Evolutionary conservation across 805 yeast genomes (phyloP).

Genomic region (Yarrowia alimentaria): DNA sequence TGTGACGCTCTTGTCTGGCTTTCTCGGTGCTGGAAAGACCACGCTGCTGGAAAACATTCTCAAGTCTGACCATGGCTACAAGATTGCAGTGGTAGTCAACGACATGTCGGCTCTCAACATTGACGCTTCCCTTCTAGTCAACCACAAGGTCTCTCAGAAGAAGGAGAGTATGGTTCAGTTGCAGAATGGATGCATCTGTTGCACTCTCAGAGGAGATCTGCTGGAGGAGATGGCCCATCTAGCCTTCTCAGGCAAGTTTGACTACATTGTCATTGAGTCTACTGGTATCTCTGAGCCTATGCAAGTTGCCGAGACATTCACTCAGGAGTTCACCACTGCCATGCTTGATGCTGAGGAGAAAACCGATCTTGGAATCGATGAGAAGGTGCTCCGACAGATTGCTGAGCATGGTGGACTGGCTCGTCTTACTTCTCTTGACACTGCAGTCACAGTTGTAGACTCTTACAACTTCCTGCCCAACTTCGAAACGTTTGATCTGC

Average conservation of each 20-base stretch:
- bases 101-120: constrained; percentile 48
- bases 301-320: constrained; percentile 53
- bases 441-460: constrained; percentile 50
- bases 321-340: constrained; percentile 44
- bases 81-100: constrained; percentile 49
- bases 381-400: constrained; percentile 36
- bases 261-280: constrained; percentile 48
- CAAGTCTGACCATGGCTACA: constrained; percentile 44
- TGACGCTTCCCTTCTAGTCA: constrained; percentile 45
- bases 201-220: constrained; percentile 49
- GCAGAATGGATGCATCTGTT: constrained; percentile 52
- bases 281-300: constrained; percentile 52
- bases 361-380: constrained; percentile 30
- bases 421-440: constrained; percentile 45
- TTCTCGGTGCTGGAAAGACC: constrained; percentile 50
- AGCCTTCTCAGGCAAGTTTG: constrained; percentile 41
- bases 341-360: constrained; percentile 36
- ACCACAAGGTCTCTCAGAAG: constrained; percentile 44
- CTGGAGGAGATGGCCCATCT: constrained; percentile 45
- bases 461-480: constrained; percentile 45
- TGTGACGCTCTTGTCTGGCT: constrained; percentile 49
- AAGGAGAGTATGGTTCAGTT: constrained; percentile 48
- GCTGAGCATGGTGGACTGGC: constrained; percentile 45
- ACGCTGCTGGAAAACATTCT: constrained; percentile 48
- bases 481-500: constrained; percentile 47